A percentile compares a stretch with the other conserved stretches of the same genome.
These are phyloP conservation scores for Elongisporangium undulatum DNA, from an alignment of 352 stramenopile genomes.

Conservation along the genomic window DNA sequence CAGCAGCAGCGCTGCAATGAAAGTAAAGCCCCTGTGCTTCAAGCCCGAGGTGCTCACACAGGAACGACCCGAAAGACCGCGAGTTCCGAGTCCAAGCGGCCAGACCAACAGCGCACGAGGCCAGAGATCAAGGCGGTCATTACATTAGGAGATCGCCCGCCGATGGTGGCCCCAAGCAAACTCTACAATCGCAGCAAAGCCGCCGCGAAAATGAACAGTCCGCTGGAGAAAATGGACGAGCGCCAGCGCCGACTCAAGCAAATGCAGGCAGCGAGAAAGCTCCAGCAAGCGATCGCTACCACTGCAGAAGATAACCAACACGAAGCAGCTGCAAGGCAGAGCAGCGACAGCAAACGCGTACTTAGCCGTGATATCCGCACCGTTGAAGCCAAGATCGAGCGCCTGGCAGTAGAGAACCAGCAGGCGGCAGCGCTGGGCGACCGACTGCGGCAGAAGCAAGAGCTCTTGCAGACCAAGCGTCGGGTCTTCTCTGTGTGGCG, in stretches of 20 bases:
- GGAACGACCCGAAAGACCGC: background rate
- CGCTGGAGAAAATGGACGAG: slow-evolving; percentile 28
- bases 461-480: slow-evolving; percentile 1
- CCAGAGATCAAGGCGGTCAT: background rate
- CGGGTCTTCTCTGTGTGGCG: slow-evolving; percentile 3
- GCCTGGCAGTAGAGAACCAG: slow-evolving; percentile 28
- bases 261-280: slow-evolving; percentile 14
- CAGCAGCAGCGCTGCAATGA: background rate
- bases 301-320: background rate
- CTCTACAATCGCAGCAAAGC: background rate
- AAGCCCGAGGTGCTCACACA: background rate
- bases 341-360: slow-evolving; percentile 18
- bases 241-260: slow-evolving; percentile 24
- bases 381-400: slow-evolving; percentile 29
- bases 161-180: background rate
- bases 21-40: background rate
- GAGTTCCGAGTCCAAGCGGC: background rate
- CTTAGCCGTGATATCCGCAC: slow-evolving; percentile 16
- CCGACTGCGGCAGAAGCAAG: slow-evolving; percentile 14
- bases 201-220: background rate
- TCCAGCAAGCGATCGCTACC: background rate
- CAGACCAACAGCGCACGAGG: background rate
- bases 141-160: background rate
- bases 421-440: slow-evolving; percentile 18
- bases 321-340: slow-evolving; percentile 5